Evolutionary conservation across 257 asterid species (phyloP), one percentile per base, ranked within the genome.

Genomic region (Solanum chaucha): DNA sequence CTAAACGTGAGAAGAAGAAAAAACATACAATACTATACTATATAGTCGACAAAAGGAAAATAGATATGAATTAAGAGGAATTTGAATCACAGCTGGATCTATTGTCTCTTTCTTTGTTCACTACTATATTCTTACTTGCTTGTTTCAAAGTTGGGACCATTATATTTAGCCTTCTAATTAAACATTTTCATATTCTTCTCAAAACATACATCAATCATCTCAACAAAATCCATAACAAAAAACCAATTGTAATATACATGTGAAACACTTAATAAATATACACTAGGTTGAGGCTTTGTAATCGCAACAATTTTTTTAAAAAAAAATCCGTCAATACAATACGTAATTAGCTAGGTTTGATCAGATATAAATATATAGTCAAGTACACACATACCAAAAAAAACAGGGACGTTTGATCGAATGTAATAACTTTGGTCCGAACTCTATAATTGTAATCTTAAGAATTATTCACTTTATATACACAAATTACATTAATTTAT

Each of bases 71-170:
- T 28, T 26, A 20, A 88, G 86, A 20, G 44, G 72, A 87, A 41
- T 87, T 71, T 87, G 74, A 73, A 88, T 81, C 68, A 92, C 94
- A 92, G 95, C 96, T 93, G 93, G 91, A 82, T 86, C 84, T 87
- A 75, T 93, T 94, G 98, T 94, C 94, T 83, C 85, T 86, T 94
- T 91, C 91, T 82, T 58, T 89, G 61, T 77, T 71, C 88, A 87
- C 86, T 22, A 20, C 51, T 36, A 73, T 35, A 32, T 48, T 26
- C 8, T 8, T 32, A 46, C 41, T 81, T 46, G 10, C 68, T 81
- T 81, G 17, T 44, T 80, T 80, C 40, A 8, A 6, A 17, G 28
- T 80, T 46, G 85, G 85, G 85, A 48, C 85, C 68, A 81, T 55
- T 19, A 55, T 55, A 51, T 48, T 15, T 28, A 3, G 41, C 85